Base-by-base conservation (phyloP, 805 yeast genomes). In the Myxozyma neglecta region DNA sequence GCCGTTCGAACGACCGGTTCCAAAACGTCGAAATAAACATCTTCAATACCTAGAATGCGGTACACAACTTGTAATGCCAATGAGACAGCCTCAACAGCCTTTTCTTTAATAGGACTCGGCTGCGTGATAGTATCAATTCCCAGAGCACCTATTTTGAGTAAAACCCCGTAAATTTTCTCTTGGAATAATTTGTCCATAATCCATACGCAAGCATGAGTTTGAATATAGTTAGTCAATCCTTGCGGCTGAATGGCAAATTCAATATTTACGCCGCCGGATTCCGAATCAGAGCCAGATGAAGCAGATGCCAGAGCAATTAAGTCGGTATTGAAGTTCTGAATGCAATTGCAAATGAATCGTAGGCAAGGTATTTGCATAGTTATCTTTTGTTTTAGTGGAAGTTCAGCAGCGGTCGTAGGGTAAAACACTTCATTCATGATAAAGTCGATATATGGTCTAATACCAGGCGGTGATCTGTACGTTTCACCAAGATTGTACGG, bases 371-470 rank as follows among this genome's bases (percentile, higher is more conserved):
- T 64, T 69, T 89, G 92, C 10, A 92, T 68, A 1, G 78, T 71
- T 9, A 73, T 61, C 53, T 74, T 77, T 14, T 80, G 81, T 0
- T 61, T 69, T 16, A 69, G 75, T 37, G 76, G 63, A 11, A 79
- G 70, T 35, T 71, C 71, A 4, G 83, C 72, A 8, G 78, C 73
- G 1, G 75, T 70, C 0, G 74, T 60, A 1, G 89, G 76, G 32
- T 83, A 81, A 66, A 91, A 83, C 0, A 91, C 83, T 47, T 87
- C 88, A 11, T 80, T 75, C n/a, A 88, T 70, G 13, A 91, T 71
- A 68, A 83, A 90, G 56, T 90, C 93, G 57, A 89, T 72, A 69
- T 92, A 93, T 2, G 94, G 90, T 83, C 91, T 84, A 6, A 90
- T 74, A 1, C 97, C 96, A 1, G 53, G 46, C 16, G 79, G 80